phyloP scores from a whole-genome alignment of 371 early-diverging fungal genomes.

The Apophysomyces ossiformis region DNA sequence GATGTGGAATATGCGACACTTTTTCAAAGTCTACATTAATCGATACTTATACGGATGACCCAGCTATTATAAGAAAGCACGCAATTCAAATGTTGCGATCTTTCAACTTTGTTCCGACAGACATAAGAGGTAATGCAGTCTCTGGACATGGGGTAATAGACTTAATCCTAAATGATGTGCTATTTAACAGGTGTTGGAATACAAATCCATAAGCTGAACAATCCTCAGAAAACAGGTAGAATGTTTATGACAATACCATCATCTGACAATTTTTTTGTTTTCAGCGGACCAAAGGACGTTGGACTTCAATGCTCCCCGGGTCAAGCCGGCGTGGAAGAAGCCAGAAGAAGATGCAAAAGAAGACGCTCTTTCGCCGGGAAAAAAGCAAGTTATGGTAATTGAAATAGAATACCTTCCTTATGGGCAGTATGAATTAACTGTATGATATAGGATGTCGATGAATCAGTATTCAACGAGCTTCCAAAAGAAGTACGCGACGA shows the following conservation, averaged over 20 bases:
- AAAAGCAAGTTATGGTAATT: slow-evolving; percentile 21
- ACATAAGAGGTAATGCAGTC: slow-evolving; percentile 56
- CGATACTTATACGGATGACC: slow-evolving; percentile 49
- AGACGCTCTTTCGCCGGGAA: neutral
- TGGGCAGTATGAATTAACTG: neutral
- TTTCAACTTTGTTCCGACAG: slow-evolving; percentile 51
- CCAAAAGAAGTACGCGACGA: slow-evolving; percentile 34
- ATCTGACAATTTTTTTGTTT: neutral
- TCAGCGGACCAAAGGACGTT: neutral
- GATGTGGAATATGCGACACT: slow-evolving; percentile 70
- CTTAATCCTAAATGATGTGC: neutral
- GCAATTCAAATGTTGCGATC: slow-evolving; percentile 49
- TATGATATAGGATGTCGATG: slow-evolving; percentile 25
- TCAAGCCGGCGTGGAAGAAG: neutral
- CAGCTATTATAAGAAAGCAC: slow-evolving; percentile 44
- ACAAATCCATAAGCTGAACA: slow-evolving; percentile 61
- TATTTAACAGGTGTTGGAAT: slow-evolving; percentile 57
- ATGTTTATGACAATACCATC: neutral
- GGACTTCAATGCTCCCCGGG: neutral
- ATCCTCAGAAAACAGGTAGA: slow-evolving; percentile 16
- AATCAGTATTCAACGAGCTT: slow-evolving; percentile 27
- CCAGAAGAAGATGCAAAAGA: slow-evolving; percentile 14
- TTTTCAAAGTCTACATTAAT: slow-evolving; percentile 60
- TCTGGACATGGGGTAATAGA: neutral
- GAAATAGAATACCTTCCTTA: neutral